These are phyloP conservation scores for Flaveria floridana DNA, from an alignment of 140 eudicot species.

Conservation along the genomic window DNA sequence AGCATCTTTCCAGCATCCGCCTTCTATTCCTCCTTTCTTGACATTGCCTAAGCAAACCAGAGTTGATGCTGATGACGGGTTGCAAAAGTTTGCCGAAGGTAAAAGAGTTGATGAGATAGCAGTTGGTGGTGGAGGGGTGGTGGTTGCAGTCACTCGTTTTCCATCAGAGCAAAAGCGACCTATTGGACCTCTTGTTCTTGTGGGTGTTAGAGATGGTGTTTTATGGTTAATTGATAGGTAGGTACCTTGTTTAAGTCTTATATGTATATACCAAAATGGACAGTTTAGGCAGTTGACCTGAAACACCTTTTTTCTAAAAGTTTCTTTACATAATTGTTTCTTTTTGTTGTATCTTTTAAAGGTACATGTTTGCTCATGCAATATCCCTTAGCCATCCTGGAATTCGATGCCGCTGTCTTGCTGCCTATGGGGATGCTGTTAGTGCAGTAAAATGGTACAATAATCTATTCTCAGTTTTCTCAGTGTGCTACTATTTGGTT, in stretches of 20 bases:
- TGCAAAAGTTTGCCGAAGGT: conserved; percentile 67
- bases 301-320: background rate
- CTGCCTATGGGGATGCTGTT: conserved; percentile 99
- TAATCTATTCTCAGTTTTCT: conserved; percentile 2
- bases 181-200: conserved; percentile 89
- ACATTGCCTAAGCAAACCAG: conserved; percentile 77
- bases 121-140: conserved; percentile 99
- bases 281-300: background rate
- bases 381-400: conserved; percentile 98
- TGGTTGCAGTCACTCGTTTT: conserved; percentile 95
- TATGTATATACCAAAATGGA: background rate
- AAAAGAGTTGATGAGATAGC: conserved; percentile 76
- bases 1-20: conserved; percentile 95
- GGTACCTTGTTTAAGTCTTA: conserved; percentile 31
- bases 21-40: conserved; percentile 91
- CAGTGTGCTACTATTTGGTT: background rate
- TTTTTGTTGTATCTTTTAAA: conserved; percentile 15
- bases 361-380: conserved; percentile 99
- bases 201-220: conserved; percentile 94
- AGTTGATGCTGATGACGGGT: conserved; percentile 60
- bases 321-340: background rate
- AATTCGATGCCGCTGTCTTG: conserved; percentile 97
- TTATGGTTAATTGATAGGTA: conserved; percentile 94
- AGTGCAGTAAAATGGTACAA: conserved; percentile 96
- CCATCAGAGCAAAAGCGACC: conserved; percentile 98